Percentiles rank a stretch among this genome's conserved stretches.
These are phyloP conservation scores for Colletotrichum camelliae DNA, from an alignment of 2,329 filamentous ascomycete genomes.

Conservation along the genomic window DNA sequence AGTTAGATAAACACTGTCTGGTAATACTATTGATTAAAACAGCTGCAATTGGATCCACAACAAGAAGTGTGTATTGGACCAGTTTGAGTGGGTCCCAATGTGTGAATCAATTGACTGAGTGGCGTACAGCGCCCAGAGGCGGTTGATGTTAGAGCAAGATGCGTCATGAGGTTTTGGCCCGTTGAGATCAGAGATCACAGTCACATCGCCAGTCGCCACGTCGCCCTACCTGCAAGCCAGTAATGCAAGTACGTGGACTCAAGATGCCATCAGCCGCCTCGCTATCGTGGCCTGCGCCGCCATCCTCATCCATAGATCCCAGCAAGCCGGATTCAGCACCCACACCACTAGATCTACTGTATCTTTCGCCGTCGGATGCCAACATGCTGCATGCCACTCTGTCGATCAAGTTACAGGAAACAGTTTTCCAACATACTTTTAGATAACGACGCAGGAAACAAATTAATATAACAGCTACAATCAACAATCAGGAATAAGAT, in stretches of 20 bases:
- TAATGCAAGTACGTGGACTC: background rate
- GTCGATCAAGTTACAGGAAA: too few relatives aligned
- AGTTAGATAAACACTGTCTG: background rate
- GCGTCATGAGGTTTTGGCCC: background rate
- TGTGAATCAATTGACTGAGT: too few relatives aligned
- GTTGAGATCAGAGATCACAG: background rate
- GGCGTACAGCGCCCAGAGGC: too few relatives aligned
- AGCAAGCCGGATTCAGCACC: too few relatives aligned
- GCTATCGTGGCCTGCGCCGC: background rate
- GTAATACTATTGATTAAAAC: background rate
- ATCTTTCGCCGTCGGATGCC: too few relatives aligned
- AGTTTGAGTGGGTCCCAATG: too few relatives aligned
- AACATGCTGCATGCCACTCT: too few relatives aligned
- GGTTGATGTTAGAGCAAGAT: background rate
- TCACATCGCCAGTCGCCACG: background rate
- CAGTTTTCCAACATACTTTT: too few relatives aligned
- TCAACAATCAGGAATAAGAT: too few relatives aligned
- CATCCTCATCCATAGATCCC: background rate
- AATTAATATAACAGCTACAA: too few relatives aligned
- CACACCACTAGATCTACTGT: too few relatives aligned
- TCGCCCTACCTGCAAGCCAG: background rate
- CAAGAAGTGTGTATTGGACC: background rate
- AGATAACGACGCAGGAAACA: too few relatives aligned
- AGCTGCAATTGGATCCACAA: background rate
- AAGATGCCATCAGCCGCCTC: background rate